Evolutionary conservation across 129 eudicot genomes (phyloP), one percentile per base, ranked within the genome.

Genomic region (Flaveria linearis): DNA sequence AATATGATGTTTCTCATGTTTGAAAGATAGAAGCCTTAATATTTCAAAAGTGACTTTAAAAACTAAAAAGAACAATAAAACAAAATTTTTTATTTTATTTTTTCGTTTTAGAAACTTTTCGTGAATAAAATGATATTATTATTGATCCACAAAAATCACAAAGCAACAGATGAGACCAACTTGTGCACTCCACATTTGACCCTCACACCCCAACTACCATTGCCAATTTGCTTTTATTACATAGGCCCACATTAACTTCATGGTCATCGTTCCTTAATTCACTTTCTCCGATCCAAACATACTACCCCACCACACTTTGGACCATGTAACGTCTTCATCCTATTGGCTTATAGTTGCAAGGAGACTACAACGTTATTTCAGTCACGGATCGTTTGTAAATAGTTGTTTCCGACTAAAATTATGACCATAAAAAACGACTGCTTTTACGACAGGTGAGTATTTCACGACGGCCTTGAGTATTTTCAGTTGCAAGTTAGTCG

Each of bases 131-230:
- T 13, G 13, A 55, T 8, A 55, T 60, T 1, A 60, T 12, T 25
- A 60, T 25, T 12, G 67, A 26, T 10, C 9, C 39, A 25, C 41
- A 60, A 11, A 25, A 25, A 26, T 28, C 15, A 23, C 18, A 60
- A 60, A 26, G 17, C 17, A 28, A 60, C 12, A 60, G 67, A 60
- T n/a, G 3, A 61, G 67, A 61, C 67, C 67, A 61, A 12, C 67
- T 61, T 61, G 41, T 8, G 67, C 67, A 61, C 67, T 61, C 67
- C 67, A 61, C 67, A 25, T 4, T 61, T 61, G 67, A 61, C 67
- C 67, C 67, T 61, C 41, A 25, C 18, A 26, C 9, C 42, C 67
- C 67, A 61, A 61, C 67, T 3, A 61, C 67, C 67, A 11, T 61
- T 12, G 18, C 16, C 41, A 57, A 57, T 57, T 22, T 14, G 33